Percentiles rank a stretch among this genome's conserved stretches.
phyloP scores from a whole-genome alignment of 1,284 basidiomycete genomes.

The Moesziomyces sp. region DNA sequence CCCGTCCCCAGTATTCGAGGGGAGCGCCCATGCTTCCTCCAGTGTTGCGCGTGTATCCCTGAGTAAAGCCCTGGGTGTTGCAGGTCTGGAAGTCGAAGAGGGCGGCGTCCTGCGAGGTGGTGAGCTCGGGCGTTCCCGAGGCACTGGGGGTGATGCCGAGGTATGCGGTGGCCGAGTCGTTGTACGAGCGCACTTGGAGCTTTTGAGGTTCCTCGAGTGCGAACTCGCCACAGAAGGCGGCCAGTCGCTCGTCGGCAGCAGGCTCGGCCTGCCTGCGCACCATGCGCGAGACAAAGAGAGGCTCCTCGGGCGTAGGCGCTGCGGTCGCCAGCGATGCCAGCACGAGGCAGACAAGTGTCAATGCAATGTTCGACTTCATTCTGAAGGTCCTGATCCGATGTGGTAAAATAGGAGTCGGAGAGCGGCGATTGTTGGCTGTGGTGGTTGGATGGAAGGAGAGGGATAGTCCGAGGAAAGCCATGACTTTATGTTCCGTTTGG shows the following conservation, averaged over 20 bases:
- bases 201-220: conserved; percentile 17
- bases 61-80: conserved; percentile 31
- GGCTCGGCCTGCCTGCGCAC: conserved; percentile 6
- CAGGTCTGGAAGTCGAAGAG: conserved; percentile 32
- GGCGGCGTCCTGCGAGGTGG: conserved; percentile 2
- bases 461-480: background rate
- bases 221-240: conserved; percentile 18
- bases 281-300: conserved; percentile 32
- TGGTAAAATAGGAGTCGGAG: background rate
- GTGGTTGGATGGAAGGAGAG: background rate
- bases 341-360: conserved; percentile 13
- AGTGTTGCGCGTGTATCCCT: conserved; percentile 31
- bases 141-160: conserved; percentile 3
- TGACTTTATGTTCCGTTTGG: background rate
- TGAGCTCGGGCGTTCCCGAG: background rate
- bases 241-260: background rate
- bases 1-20: conserved; percentile 37
- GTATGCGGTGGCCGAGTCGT: conserved; percentile 14
- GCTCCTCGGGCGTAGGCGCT: conserved; percentile 20
- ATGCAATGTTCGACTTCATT: conserved; percentile 20
- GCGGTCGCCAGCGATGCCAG: conserved; percentile 7
- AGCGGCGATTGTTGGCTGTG: background rate
- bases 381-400: background rate
- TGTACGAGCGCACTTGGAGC: conserved; percentile 23
- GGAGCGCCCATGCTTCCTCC: conserved; percentile 33